Evolutionary conservation across 192 early-diverging fungal species (phyloP), one percentile per base, ranked within the genome.

Genomic region (Umbelopsis vinacea): DNA sequence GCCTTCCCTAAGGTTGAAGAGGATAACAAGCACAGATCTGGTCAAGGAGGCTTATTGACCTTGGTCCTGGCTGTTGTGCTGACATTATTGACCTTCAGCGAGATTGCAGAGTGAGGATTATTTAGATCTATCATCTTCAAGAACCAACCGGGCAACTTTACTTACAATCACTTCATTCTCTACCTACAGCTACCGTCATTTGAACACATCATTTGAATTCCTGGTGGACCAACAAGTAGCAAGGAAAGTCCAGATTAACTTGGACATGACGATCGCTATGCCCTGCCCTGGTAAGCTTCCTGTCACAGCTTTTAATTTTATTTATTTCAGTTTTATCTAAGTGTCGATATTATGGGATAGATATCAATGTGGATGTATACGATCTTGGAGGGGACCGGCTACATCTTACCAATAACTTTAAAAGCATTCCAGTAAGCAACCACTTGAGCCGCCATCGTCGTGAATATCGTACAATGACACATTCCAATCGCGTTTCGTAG

Each of bases 1-100:
- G 96, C 92, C 11, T 97, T 97, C 71, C 91, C 90, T 19, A 97
- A 97, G 79, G 89, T 96, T 50, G 95, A 97, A 70, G 76, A 80
- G 29, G 89, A 90, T 47, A 90, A 93, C 71, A 90, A 93, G 67
- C 78, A 89, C 52, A 80, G 88, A 35, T 92, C 92, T 35, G 82
- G 87, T 6, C 83, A 90, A 0, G 95, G 96, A 53, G 92, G 92
- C 24, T 57, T 95, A 23, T 67, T 94, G 63, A 95, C 94, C 0
- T 45, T 96, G 2, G 43, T 93, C 2, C 87, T 96, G 23, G 74
- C 87, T 2, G 68, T 86, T 52, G 76, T 86, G n/a, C 88, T 97
- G 26, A 76, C 85, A 38, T 81, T 91, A 46, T 82, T 97, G 43
- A 85, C 87, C 33, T 33, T 84, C 24, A 82, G 87, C 68, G 96